Percentiles rank a stretch among this genome's conserved stretches.
Conservation (phyloP, 176 grass and related monocot genomes). For the Triticum timopheevii region DNA sequence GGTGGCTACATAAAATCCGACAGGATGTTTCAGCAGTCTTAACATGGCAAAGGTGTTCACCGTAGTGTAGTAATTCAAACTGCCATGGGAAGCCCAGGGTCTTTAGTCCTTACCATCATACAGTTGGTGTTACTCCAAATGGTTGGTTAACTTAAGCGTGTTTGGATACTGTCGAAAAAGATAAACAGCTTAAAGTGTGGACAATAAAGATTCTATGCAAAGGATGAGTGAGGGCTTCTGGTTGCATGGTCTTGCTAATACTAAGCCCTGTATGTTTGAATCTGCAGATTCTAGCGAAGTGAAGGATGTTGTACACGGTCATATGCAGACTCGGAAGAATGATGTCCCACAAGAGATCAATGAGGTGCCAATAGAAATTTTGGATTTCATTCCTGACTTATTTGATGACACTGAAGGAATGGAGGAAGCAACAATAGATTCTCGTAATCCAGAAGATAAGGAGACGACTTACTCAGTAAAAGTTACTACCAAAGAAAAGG, state of each 20-base stretch:
- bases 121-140: not conserved
- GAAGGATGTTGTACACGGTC: slow-evolving; percentile 36
- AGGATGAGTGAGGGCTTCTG: slow-evolving; percentile 37
- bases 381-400: slow-evolving; percentile 33
- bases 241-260: slow-evolving; percentile 44
- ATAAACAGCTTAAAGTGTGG: slow-evolving; percentile 19
- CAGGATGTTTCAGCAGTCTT: slow-evolving; percentile 20
- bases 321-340: slow-evolving; percentile 14
- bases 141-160: not conserved
- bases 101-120: not conserved
- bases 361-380: not conserved
- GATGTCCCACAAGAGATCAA: slow-evolving; percentile 1
- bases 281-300: slow-evolving; percentile 45
- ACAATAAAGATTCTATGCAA: slow-evolving; percentile 23
- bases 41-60: slow-evolving; percentile 24
- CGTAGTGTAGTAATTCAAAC: slow-evolving; percentile 7
- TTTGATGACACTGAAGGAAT: slow-evolving; percentile 25
- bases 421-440: not conserved
- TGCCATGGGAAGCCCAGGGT: not conserved
- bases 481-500: slow-evolving; percentile 1
- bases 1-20: not conserved
- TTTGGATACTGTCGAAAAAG: not conserved
- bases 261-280: slow-evolving; percentile 35
- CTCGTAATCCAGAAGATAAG: not conserved
- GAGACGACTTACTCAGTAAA: not conserved